Percentiles rank a stretch among this genome's conserved stretches.
These are phyloP conservation scores for Gracilaria domingensis DNA, from an alignment of 23 red algal genomes.

Conservation along the genomic window DNA sequence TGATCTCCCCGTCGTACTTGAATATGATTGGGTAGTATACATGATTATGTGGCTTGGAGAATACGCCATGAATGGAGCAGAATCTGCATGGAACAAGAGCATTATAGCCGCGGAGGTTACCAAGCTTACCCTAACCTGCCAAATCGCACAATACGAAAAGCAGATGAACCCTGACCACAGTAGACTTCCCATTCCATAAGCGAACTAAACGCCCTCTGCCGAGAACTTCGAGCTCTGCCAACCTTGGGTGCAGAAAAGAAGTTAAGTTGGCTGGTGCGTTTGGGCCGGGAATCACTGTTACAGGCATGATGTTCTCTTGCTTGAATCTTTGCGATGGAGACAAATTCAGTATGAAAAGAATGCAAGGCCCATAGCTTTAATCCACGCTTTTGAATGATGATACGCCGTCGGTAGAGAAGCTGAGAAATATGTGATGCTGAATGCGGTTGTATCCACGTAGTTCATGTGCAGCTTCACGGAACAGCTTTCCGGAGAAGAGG, in stretches of 20 bases:
- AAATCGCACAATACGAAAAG: background rate
- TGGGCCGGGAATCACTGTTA: background rate
- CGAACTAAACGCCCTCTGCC: too few species aligned
- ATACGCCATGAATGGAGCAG: background rate
- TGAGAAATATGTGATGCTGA: background rate
- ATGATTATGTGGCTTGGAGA: background rate
- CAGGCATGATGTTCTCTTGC: background rate
- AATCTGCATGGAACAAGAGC: background rate
- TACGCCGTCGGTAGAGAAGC: conserved; percentile 20
- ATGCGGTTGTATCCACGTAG: background rate
- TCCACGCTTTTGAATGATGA: conserved; percentile 3
- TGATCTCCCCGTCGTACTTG: background rate
- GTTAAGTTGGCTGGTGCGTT: background rate
- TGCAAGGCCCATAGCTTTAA: conserved; percentile 17
- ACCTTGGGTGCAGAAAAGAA: background rate
- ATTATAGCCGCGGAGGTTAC: conserved; percentile 6
- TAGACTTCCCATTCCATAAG: background rate
- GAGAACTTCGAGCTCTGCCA: background rate
- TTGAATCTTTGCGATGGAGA: background rate
- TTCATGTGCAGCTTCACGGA: background rate
- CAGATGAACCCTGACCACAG: background rate
- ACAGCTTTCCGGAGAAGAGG: background rate
- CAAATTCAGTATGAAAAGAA: conserved; percentile 2
- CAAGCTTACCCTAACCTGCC: background rate
- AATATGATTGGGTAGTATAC: background rate